Percentiles rank a stretch among this genome's conserved stretches.
phyloP scores from a whole-genome alignment of 345 rosid species.

The Chamaenerion angustifolium region DNA sequence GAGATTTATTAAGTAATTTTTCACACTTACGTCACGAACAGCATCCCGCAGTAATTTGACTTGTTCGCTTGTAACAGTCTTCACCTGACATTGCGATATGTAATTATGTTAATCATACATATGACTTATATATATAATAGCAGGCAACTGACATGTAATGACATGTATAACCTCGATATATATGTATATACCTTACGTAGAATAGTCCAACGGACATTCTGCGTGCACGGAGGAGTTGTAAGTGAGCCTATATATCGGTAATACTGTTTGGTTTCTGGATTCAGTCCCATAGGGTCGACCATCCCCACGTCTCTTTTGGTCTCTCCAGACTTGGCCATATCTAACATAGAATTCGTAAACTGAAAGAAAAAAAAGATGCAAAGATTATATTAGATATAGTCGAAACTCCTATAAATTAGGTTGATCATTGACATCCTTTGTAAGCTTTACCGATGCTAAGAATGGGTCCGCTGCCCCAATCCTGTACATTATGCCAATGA shows the following conservation, averaged over 20 bases:
- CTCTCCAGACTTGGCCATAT: conserved; percentile 14
- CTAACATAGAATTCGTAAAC: conserved; percentile 27
- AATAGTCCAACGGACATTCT: conserved; percentile 62
- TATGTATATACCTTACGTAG: conserved; percentile 33
- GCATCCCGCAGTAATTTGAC: conserved; percentile 52
- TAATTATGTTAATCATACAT: background rate
- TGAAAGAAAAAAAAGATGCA: conserved; percentile 7
- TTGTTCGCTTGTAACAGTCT: conserved; percentile 52
- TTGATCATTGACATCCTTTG: background rate
- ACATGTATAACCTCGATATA: background rate
- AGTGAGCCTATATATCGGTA: conserved; percentile 79
- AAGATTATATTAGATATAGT: background rate
- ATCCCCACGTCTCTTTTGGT: conserved; percentile 26
- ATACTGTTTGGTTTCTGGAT: conserved; percentile 46
- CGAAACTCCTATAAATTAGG: background rate
- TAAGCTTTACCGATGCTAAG: conserved; percentile 28
- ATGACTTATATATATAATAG: background rate
- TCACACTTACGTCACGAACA: conserved; percentile 58
- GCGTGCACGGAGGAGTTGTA: conserved; percentile 77
- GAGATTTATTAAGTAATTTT: background rate
- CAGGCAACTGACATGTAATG: background rate
- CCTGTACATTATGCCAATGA: conserved; percentile 55
- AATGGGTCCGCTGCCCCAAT: conserved; percentile 59
- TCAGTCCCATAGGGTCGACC: conserved; percentile 35
- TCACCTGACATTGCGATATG: conserved; percentile 23